Evolutionary conservation across 2,329 filamentous ascomycete species (phyloP).

Genomic region (Xylaria sp.): DNA sequence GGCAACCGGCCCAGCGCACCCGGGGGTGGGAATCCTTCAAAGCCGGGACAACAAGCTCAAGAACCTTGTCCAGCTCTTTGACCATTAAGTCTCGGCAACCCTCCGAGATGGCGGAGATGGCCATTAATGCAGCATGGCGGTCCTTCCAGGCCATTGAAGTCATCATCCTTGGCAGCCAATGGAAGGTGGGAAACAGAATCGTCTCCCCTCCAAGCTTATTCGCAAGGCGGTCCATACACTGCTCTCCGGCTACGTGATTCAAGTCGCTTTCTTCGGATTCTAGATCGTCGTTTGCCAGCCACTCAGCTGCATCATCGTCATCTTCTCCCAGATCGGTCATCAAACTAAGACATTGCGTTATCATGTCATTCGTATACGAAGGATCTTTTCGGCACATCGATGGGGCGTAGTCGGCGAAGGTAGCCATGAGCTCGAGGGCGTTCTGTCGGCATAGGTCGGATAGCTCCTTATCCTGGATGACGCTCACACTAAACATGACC

Average conservation of each 20-base stretch:
- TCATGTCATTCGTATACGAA: slow-evolving; percentile 95
- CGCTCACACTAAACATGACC: slow-evolving; percentile 89
- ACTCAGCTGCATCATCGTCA: slow-evolving; percentile 92
- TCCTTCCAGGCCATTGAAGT: slow-evolving; percentile 93
- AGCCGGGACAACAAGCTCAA: slow-evolving; percentile 92
- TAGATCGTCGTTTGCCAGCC: slow-evolving; percentile 91
- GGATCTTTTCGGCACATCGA: slow-evolving; percentile 93
- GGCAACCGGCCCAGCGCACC: slow-evolving; percentile 96
- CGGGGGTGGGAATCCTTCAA: slow-evolving; percentile 89
- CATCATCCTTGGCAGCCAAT: slow-evolving; percentile 98
- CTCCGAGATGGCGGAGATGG: slow-evolving; percentile 97
- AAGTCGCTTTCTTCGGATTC: slow-evolving; percentile 95
- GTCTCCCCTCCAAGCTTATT: slow-evolving; percentile 96
- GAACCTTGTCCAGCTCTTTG: slow-evolving; percentile 88
- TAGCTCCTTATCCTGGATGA: slow-evolving; percentile 95
- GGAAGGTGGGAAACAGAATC: slow-evolving; percentile 92
- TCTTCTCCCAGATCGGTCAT: slow-evolving; percentile 97
- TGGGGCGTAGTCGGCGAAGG: slow-evolving; percentile 93
- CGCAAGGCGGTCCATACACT: slow-evolving; percentile 96
- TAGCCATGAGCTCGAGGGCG: slow-evolving; percentile 94
- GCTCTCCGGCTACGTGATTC: slow-evolving; percentile 96
- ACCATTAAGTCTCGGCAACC: slow-evolving; percentile 96
- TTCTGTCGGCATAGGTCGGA: slow-evolving; percentile 91
- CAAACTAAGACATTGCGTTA: slow-evolving; percentile 94
- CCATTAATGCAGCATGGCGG: slow-evolving; percentile 95